phyloP scores from a whole-genome alignment of 257 asterid species.

The Solanum chmielewskii region DNA sequence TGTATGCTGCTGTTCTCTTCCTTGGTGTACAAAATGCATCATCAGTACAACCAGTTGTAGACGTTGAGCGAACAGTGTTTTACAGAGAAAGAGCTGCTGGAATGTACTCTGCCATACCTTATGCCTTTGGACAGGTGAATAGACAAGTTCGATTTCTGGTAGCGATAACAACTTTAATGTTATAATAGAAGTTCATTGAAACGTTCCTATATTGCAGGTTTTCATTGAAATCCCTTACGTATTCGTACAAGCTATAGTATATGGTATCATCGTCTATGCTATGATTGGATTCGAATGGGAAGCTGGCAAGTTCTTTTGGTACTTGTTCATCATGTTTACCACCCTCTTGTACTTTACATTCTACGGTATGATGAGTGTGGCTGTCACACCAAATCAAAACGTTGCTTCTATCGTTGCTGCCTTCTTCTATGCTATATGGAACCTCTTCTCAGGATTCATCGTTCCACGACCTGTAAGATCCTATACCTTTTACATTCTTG shows the following conservation, averaged over 20 bases:
- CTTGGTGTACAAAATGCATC: conserved; percentile 8
- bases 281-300: conserved; percentile 8
- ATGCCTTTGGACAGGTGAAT: conserved; percentile 29
- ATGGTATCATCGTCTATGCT: neutral
- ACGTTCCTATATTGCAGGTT: neutral
- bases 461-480: conserved; percentile 6
- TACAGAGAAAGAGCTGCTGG: conserved; percentile 38
- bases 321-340: neutral
- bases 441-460: conserved; percentile 5
- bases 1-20: conserved; percentile 7
- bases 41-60: conserved; percentile 34
- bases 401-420: conserved; percentile 1
- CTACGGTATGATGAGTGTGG: conserved; percentile 4
- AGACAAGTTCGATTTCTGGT: neutral
- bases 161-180: neutral
- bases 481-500: neutral
- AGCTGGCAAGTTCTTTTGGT: neutral
- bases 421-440: neutral
- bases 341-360: neutral
- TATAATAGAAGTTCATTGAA: neutral
- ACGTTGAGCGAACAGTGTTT: conserved; percentile 28
- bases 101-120: conserved; percentile 27
- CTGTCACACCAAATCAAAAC: conserved; percentile 2
- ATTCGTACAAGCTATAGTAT: neutral
- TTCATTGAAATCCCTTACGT: neutral